A percentile compares a stretch with the other conserved stretches of the same genome.
phyloP scores from a whole-genome alignment of 805 yeast genomes.

The Monosporozyma yasuniensis region DNA sequence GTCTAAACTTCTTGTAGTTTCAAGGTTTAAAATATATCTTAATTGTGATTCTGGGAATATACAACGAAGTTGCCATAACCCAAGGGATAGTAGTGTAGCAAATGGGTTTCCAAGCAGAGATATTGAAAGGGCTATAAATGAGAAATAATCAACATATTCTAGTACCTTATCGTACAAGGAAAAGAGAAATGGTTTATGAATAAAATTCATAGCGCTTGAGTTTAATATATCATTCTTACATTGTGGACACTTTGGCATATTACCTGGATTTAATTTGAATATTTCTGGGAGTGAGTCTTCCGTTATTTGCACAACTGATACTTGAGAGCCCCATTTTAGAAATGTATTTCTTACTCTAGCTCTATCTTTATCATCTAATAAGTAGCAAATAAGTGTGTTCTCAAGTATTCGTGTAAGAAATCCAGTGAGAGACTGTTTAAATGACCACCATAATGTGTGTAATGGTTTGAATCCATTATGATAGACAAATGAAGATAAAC shows the following conservation, averaged over 20 bases:
- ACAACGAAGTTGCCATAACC: constrained; percentile 22
- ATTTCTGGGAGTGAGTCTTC: background rate
- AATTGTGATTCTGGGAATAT: constrained; percentile 23
- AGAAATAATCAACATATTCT: constrained; percentile 2
- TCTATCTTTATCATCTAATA: background rate
- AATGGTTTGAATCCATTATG: background rate
- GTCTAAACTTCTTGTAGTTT: constrained; percentile 24
- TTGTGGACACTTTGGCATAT: constrained; percentile 9
- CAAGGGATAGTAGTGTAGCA: constrained; percentile 16
- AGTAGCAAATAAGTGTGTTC: background rate
- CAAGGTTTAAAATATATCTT: constrained; percentile 15
- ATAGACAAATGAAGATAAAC: background rate
- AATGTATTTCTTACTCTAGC: background rate
- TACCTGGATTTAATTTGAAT: background rate
- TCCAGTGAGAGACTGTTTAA: background rate
- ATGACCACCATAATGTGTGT: background rate
- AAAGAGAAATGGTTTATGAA: constrained; percentile 1
- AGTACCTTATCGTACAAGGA: constrained; percentile 1
- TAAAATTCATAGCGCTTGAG: background rate
- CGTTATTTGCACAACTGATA: background rate
- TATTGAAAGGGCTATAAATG: constrained; percentile 2
- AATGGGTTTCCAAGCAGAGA: constrained; percentile 10
- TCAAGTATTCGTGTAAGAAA: background rate
- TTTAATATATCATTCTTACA: constrained; percentile 6
- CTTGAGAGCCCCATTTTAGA: background rate